phyloP scores from a whole-genome alignment of 345 rosid species.

The Acer negundo region DNA sequence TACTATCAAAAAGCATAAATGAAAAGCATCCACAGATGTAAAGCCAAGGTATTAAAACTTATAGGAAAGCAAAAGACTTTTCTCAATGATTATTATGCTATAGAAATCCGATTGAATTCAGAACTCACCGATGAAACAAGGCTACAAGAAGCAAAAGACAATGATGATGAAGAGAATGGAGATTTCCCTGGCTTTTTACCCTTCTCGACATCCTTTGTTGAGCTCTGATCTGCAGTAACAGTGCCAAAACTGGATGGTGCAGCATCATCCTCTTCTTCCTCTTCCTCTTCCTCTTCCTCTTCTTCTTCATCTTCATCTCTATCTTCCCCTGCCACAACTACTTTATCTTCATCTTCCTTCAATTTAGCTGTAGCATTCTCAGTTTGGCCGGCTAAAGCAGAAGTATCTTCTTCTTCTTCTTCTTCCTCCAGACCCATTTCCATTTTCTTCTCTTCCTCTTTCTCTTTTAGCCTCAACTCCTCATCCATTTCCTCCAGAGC shows the following conservation, averaged over 20 bases:
- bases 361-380: slow-evolving; percentile 38
- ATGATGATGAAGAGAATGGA: slow-evolving; percentile 71
- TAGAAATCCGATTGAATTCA: background rate
- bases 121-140: slow-evolving; percentile 71
- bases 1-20: background rate
- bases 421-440: slow-evolving; percentile 49
- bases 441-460: slow-evolving; percentile 61
- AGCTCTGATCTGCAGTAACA: slow-evolving; percentile 35
- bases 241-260: slow-evolving; percentile 84
- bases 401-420: slow-evolving; percentile 53
- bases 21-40: background rate
- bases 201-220: slow-evolving; percentile 37
- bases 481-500: slow-evolving; percentile 88
- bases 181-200: slow-evolving; percentile 50
- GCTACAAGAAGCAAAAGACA: slow-evolving; percentile 67
- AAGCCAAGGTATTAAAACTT: background rate
- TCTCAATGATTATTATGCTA: background rate
- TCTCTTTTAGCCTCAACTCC: slow-evolving; percentile 57
- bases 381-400: slow-evolving; percentile 31
- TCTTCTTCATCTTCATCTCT: slow-evolving; percentile 39
- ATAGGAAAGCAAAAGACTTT: background rate
- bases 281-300: slow-evolving; percentile 32
- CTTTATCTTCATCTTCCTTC: slow-evolving; percentile 35
- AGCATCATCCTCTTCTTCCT: slow-evolving; percentile 55
- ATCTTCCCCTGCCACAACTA: slow-evolving; percentile 33